Base-by-base conservation (phyloP, 1,284 basidiomycete species). In the Neonothopanus nambi region DNA sequence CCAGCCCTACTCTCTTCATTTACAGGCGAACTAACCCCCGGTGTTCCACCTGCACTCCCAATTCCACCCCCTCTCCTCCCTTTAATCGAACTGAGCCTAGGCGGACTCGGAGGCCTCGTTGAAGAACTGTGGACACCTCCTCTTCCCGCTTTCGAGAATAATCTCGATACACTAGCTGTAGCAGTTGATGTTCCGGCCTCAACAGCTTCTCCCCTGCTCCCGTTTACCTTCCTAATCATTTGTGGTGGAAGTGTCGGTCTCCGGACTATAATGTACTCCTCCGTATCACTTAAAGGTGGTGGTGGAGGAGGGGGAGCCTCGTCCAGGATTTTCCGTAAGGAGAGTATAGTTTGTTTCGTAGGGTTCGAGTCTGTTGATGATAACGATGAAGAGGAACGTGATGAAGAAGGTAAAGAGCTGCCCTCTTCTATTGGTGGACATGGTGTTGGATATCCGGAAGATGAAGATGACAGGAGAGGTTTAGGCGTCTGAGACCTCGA, bases 161-260 rank as follows among this genome's bases (percentile, higher is more conserved):
- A 74, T 13, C 84, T 75, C 15, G 87, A 89, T 48, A 91, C 75
- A 37, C 82, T 85, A 0, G 88, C 88, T 0, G 88, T 91, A 1
- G 89, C 84, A 5, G 74, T 87, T 3, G 85, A 87, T 1, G 84
- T 85, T 23, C 79, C 74, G 5, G 79, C 73, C 21, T 76, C 68
- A 3, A 85, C 74, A 3, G 67, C 67, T 1, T 82, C 26, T 11
- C 5, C 26, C 5, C 26, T 5, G 5, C 26, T 28, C 26, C 11
- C 79, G 4, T 76, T 69, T 0, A 86, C 82, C 3, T 80, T 75
- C 20, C 71, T 59, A 15, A 42, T 28, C 28, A 47, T 43, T 21
- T 41, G 54, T 47, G 59, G 41, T 5, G 55, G 52, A 12, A 20
- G 43, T n/a, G 54, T 48, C 12, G 53, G 54, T 35, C 44, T 24